Evolutionary conservation across 306 rosid species (phyloP), one percentile per base, ranked within the genome.

Genomic region (Cicer cuneatum): DNA sequence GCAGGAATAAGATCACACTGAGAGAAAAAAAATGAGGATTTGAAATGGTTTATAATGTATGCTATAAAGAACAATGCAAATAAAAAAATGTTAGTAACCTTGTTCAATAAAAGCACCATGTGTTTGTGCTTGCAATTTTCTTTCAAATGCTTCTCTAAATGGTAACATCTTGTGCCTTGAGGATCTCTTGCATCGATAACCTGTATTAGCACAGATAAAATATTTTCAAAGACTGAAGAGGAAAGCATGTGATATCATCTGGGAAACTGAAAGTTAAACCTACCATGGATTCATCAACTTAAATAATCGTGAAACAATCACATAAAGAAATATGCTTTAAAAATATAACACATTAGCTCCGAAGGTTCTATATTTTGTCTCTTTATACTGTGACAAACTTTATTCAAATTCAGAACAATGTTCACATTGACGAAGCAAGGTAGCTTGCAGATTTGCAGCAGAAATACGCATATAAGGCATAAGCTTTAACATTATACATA

Each of bases 121-220:
- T 91, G 96, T 63, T 94, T 94, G 80, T 94, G 92, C 69, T 73
- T 90, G 92, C 92, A 87, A 77, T 88, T 88, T 91, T 90, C 92
- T 84, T 90, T 93, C 90, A 90, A 81, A 84, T 93, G 97, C 86
- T 66, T 90, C 87, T 93, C 98, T 81, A 93, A 79, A 86, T 93
- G 97, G 87, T 85, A 84, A 73, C 97, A 93, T 62, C 98, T 80
- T 13, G 98, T 91, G 12, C 97, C 98, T 70, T 86, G 93, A 0
- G 99, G 99, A 63, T 92, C 99, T 83, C 97, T 88, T 43, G 96
- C 97, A 81, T 94, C 99, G 75, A 92, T 78, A 82, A 94, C 99
- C 99, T 94, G 90, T 51, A 87, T 59, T 7, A 59, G 42, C 15
- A 78, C 13, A 56, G 41, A 84, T 41, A 56, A 73, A n/a, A 46